Evolutionary conservation across 2,329 filamentous ascomycete genomes (phyloP), one percentile per base, ranked within the genome.

Genomic region (Tricladium varicosporioides): DNA sequence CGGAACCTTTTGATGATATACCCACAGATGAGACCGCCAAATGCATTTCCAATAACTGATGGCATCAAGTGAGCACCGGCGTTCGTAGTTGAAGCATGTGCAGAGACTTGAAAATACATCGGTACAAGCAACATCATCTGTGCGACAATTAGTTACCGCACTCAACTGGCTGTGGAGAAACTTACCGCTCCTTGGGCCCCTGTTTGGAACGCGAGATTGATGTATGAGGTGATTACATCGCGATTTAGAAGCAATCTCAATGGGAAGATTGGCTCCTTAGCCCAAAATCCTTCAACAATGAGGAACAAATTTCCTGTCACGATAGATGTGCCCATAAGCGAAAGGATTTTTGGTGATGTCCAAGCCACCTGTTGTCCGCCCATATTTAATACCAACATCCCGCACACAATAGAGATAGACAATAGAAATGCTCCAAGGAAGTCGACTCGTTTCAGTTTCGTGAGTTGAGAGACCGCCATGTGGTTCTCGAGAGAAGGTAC

Each of bases 31-130:
- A 91, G 72, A 0, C 84, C 85, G 1, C 86, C 87, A 1, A 84
- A 59, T 0, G 86, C 82, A 62, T 90, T 90, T 0, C 86, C 88
- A 0, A 81, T 72, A 0, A 90, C 85, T 0, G 86, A 84, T 0
- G 87, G 87, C 42, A 90, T 77, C 0, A 91, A 72, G 63, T 88
- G 84, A 0, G 80, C 73, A 0, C 80, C 80, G 0, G 86, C 84
- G 1, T 76, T 73, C 0, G 85, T 83, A 43, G 80, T 82, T 0
- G 82, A 83, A 1, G 79, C 79, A 1, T 76, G 73, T 2, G 79
- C 73, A 0, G 85, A 86, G 1, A 88, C 80, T 58, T 88, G 84
- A 59, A 90, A 90, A 70, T 90, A 90, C 0, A 90, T 70, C 0
- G 87, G 87, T 0, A 89, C 80, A 0, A 80, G 78, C 53, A 85